phyloP scores from a whole-genome alignment of 345 rosid genomes.

The Alliaria petiolata region DNA sequence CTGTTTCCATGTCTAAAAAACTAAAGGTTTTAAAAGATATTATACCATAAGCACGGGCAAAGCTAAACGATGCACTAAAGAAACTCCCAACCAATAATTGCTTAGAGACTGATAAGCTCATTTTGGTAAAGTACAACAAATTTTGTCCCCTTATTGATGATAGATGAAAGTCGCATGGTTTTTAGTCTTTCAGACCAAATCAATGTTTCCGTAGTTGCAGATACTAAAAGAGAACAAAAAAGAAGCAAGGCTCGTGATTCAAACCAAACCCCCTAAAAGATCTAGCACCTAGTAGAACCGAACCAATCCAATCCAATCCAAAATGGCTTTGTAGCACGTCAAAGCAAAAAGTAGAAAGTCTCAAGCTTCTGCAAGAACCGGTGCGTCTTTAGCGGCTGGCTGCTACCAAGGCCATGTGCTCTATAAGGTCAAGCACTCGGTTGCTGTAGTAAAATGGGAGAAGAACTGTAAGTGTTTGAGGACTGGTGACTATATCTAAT shows the following conservation, averaged over 20 bases:
- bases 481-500: not conserved
- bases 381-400: conserved; percentile 33
- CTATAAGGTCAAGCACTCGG: conserved; percentile 94
- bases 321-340: not conserved
- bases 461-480: not conserved
- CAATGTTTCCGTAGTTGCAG: conserved; percentile 10
- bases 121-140: not conserved
- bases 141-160: conserved; percentile 20
- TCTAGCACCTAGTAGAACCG: conserved; percentile 17
- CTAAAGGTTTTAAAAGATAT: not conserved
- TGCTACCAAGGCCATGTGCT: conserved; percentile 92
- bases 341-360: not conserved
- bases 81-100: not conserved
- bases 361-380: conserved; percentile 13
- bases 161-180: not conserved
- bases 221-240: conserved; percentile 14
- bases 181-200: conserved; percentile 1
- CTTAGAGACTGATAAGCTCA: conserved; percentile 9
- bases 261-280: not conserved
- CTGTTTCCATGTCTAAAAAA: not conserved
- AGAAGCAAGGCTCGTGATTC: conserved; percentile 8
- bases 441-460: conserved; percentile 52
- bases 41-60: not conserved
- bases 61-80: not conserved
- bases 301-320: conserved; percentile 12